Base-by-base conservation (phyloP, 2,329 filamentous ascomycete species). In the Aspergillus aculeatus region DNA sequence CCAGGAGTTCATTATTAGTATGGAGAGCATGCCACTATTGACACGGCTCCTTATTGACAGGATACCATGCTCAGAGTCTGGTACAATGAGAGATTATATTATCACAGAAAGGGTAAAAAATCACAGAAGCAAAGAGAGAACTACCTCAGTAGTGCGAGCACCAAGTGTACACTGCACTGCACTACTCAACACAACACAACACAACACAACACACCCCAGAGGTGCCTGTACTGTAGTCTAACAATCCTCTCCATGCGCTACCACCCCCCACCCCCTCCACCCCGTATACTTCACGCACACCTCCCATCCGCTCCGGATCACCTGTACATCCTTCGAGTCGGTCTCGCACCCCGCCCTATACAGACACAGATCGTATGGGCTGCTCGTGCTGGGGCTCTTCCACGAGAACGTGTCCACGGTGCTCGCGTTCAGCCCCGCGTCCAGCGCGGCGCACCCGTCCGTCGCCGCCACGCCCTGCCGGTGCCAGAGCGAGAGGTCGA, bases 391-490 rank as follows among this genome's bases (percentile, higher is more conserved):
- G 0, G 68, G 67, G 19, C 66, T 71, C 57, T 71, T 71, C 67
- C 68, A 71, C 5, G 66, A 68, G 51, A 71, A 50, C 29, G 63
- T 69, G 38, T 68, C 64, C 56, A 71, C 61, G 1, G 57, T 55
- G 2, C 59, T 58, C 0, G 51, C 14, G 29, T 62, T 62, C 5
- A 58, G 3, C 0, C 31, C 35, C 2, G 11, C 12, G 6, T 54
- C 53, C 6, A 55, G 26, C 11, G 24, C 11, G 4, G 26, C 12
- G n/a, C 52, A 54, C 2, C 52, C 38, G 2, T 10, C 52, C 21
- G 53, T 55, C 9, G 6, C 41, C 3, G 53, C 16, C 0, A 63
- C 48, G 1, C 68, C 68, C 4, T 62, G 64, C 5, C 57, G 56
- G 49, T 71, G 68, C 12, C 61, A 63, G n/a, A 71, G 47, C 1